These are phyloP conservation scores for Chrysochromulina parva DNA, from an alignment of 78 protist species.

Conservation along the genomic window DNA sequence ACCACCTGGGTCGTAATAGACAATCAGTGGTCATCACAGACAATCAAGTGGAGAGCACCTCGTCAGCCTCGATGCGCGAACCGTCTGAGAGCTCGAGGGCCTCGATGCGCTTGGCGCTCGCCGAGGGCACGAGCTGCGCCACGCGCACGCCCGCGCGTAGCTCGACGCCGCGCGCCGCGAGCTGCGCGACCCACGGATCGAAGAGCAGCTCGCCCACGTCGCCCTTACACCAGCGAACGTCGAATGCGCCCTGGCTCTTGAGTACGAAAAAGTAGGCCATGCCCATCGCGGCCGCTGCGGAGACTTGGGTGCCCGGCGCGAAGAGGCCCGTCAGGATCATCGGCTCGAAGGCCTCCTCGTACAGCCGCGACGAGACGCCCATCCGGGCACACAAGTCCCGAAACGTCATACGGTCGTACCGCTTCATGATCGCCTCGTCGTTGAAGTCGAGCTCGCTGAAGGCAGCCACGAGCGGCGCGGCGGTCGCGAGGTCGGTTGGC, in stretches of 20 bases:
- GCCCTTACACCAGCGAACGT: constrained; percentile 37
- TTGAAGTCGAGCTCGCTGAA: constrained; percentile 3
- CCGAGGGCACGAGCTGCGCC: too few species aligned
- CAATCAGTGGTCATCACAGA: too few species aligned
- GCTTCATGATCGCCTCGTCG: not conserved
- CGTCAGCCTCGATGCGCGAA: not conserved
- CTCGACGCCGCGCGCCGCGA: not conserved
- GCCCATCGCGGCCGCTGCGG: constrained; percentile 38
- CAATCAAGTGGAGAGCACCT: too few species aligned
- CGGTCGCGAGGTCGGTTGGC: constrained; percentile 7
- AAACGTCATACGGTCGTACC: not conserved
- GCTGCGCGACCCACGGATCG: not conserved
- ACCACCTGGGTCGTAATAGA: too few species aligned
- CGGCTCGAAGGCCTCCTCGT: constrained; percentile 31
- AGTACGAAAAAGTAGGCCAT: constrained; percentile 42
- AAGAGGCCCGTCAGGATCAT: constrained; percentile 34
- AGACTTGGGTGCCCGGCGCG: constrained; percentile 1
- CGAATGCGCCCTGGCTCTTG: constrained; percentile 11
- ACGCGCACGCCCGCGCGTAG: too few species aligned
- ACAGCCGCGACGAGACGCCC: not conserved
- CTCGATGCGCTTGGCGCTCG: too few species aligned
- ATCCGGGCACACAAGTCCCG: not conserved
- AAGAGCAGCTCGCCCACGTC: constrained; percentile 6
- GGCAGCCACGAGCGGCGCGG: not conserved
- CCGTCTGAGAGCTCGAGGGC: too few species aligned